Evolutionary conservation across 73 alveolate genomes (phyloP), one percentile per base, ranked within the genome.

Genomic region (Paramecium sexaurelia): DNA sequence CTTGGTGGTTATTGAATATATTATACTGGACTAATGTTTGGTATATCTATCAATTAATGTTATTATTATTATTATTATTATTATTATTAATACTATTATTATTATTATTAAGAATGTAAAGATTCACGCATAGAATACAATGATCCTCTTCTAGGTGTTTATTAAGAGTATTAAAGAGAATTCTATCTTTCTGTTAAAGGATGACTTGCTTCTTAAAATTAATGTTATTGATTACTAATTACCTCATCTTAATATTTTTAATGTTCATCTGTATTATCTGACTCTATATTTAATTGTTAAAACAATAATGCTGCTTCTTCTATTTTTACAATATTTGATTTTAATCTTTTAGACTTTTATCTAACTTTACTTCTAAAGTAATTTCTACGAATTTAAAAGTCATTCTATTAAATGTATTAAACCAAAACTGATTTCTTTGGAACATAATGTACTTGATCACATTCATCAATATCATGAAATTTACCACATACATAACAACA

Each of bases 401-500:
- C 47, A 11, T 69, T 69, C 10, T 22, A 69, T 32, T 69, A 69
- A 15, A 75, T 75, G 20, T 41, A 36, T 7, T 19, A 39, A 2
- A 75, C 41, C 17, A 39, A 29, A 8, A 39, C 17, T 1, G 26
- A 33, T 20, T 39, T 26, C 15, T 75, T 75, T 75, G 89, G 73
- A n/a, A 41, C 73, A 75, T 75, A 75, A 41, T 75, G 89, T 19
- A 75, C 89, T 11, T 20, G 24, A 36, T 33, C 41, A 39, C 89
- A 75, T 39, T 39, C 37, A 39, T 75, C 89, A 7, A 75, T 75
- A 11, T 75, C 89, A 41, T 75, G 89, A 75, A 8, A 20, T 22
- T 39, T n/a, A 9, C 41, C 66, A 75, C 89, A 75, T 75, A 35
- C 89, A 75, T 39, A 75, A 39, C 89, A 75, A 20, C 15, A 33